phyloP scores from a whole-genome alignment of 2,329 filamentous ascomycete species.

The Monosporascus sp. region DNA sequence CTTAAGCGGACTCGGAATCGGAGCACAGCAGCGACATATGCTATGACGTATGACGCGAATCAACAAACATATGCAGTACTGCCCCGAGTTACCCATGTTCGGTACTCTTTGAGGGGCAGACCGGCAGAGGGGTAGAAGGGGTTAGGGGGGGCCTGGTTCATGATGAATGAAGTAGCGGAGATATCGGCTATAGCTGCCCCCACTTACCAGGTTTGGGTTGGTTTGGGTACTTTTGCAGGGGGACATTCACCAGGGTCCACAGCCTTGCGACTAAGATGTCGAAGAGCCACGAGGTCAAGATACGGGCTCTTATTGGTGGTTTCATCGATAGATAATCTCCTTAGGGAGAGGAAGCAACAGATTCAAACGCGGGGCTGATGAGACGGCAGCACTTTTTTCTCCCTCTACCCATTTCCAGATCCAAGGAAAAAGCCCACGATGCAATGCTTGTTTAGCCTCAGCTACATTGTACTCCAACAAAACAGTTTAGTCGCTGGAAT shows the following conservation, averaged over 20 bases:
- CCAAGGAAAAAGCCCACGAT: neutral
- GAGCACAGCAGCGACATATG: too few species aligned
- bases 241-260: constrained; percentile 1
- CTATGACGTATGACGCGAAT: too few species aligned
- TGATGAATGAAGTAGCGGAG: too few species aligned
- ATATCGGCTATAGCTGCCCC: too few species aligned
- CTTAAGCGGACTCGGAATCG: too few species aligned
- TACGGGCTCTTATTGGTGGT: constrained; percentile 15
- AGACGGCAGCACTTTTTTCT: constrained; percentile 2
- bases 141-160: too few species aligned
- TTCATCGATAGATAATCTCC: constrained; percentile 4
- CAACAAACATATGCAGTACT: too few species aligned
- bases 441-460: neutral
- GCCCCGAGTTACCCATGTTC: too few species aligned
- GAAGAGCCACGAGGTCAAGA: constrained; percentile 20
- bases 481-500: neutral
- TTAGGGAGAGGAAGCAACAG: constrained; percentile 7
- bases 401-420: neutral
- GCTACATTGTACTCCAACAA: neutral
- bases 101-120: too few species aligned
- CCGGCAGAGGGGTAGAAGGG: too few species aligned
- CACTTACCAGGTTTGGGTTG: constrained; percentile 1
- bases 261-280: constrained; percentile 20
- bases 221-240: neutral
- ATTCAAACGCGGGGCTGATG: constrained; percentile 9